Conservation (phyloP, 345 rosid species). For the Citropsis articulata region DNA sequence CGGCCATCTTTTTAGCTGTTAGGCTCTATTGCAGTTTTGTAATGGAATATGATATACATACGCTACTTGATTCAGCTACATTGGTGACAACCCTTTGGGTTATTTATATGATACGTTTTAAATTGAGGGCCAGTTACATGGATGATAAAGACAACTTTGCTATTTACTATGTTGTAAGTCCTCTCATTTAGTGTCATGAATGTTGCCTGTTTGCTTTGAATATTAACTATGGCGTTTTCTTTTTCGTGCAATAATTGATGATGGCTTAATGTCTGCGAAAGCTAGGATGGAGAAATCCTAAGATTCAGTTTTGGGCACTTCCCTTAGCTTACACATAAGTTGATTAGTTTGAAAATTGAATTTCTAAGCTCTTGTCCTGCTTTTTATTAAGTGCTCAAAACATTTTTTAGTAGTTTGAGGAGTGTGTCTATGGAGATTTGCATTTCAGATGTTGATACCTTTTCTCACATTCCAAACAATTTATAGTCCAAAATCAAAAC, state of each 20-base stretch:
- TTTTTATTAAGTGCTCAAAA: neutral
- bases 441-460: neutral
- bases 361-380: neutral
- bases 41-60: constrained; percentile 90
- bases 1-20: constrained; percentile 79
- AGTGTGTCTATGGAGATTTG: neutral
- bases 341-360: neutral
- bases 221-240: neutral
- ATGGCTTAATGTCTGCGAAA: neutral
- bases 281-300: neutral
- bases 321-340: neutral
- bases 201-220: neutral
- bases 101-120: constrained; percentile 85
- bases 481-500: neutral
- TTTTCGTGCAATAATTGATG: neutral
- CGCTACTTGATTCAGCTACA: constrained; percentile 78
- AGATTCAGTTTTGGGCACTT: neutral
- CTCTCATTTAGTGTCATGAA: neutral
- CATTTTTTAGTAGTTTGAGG: too few relatives aligned
- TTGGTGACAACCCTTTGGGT: constrained; percentile 79
- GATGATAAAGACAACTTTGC: constrained; percentile 88
- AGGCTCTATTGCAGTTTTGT: constrained; percentile 89
- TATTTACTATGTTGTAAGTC: constrained; percentile 66
- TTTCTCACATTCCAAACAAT: neutral
- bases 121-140: constrained; percentile 77